Conservation (phyloP, 2,329 filamentous ascomycete genomes). For the Cryphonectria radicalis region DNA sequence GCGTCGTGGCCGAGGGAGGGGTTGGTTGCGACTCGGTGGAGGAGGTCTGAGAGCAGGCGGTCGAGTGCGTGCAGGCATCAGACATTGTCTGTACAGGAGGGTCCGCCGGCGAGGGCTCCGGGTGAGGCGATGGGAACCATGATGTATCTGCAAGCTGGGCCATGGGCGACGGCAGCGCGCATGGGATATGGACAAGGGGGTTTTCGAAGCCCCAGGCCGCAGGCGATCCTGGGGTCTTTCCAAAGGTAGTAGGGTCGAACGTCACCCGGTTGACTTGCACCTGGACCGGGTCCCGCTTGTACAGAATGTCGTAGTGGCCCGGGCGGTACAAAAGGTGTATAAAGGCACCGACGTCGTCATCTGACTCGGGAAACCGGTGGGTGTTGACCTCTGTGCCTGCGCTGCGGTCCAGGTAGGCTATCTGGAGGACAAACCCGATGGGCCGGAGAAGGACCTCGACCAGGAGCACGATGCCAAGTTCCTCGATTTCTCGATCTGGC, state of each 20-base stretch:
- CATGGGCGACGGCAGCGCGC: constrained; percentile 42
- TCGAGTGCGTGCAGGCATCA: constrained; percentile 10
- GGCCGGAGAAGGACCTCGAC: constrained; percentile 80
- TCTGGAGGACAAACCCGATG: constrained; percentile 78
- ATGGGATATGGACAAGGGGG: constrained; percentile 52
- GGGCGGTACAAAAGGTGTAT: constrained; percentile 68
- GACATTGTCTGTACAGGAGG: constrained; percentile 18
- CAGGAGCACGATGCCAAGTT: constrained; percentile 80
- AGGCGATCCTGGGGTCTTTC: constrained; percentile 9
- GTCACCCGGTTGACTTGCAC: constrained; percentile 60
- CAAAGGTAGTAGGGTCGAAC: constrained; percentile 31
- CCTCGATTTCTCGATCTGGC: constrained; percentile 82
- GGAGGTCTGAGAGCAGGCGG: constrained; percentile 31
- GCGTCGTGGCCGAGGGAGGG: constrained; percentile 37
- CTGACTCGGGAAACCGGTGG: constrained; percentile 64
- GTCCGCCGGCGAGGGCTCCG: constrained; percentile 37
- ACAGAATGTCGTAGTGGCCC: constrained; percentile 94
- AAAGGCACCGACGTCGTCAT: constrained; percentile 51
- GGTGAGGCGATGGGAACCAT: constrained; percentile 43
- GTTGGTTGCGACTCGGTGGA: constrained; percentile 39
- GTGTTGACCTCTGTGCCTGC: constrained; percentile 75
- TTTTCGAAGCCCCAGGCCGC: constrained; percentile 46
- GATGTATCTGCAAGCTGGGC: constrained; percentile 40
- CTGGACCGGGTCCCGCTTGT: constrained; percentile 46
- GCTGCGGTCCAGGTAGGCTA: constrained; percentile 89